Conservation (phyloP, 83 land plant species). For the Thuja plicata region DNA sequence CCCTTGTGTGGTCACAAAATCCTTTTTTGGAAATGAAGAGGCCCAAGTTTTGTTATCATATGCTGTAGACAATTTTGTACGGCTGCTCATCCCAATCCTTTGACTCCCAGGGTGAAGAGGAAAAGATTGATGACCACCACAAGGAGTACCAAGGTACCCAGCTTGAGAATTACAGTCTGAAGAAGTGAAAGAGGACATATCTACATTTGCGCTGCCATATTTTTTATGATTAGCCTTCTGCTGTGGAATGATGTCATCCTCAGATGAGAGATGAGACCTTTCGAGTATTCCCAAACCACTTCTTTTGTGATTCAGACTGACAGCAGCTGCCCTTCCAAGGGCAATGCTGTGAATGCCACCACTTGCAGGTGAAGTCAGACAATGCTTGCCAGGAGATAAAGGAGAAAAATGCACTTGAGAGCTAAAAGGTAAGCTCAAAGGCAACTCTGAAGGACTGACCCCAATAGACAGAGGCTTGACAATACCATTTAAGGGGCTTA, state of each 20-base stretch:
- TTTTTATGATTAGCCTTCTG: slow-evolving; percentile 26
- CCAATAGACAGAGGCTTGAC: slow-evolving; percentile 67
- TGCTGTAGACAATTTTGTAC: slow-evolving; percentile 17
- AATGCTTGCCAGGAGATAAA: slow-evolving; percentile 68
- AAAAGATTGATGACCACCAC: slow-evolving; percentile 20
- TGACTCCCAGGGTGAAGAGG: slow-evolving; percentile 38
- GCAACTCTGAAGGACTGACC: slow-evolving; percentile 76
- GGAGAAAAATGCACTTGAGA: slow-evolving; percentile 49
- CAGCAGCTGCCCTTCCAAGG: slow-evolving; percentile 53
- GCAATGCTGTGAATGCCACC: slow-evolving; percentile 45
- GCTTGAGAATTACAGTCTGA: slow-evolving; percentile 34
- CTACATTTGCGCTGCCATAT: slow-evolving; percentile 16
- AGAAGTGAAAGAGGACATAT: background rate
- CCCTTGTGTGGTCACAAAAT: slow-evolving; percentile 18
- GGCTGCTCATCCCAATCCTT: slow-evolving; percentile 22
- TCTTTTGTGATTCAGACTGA: slow-evolving; percentile 40
- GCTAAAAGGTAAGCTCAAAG: slow-evolving; percentile 70
- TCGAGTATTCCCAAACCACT: slow-evolving; percentile 50
- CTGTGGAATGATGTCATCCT: slow-evolving; percentile 21
- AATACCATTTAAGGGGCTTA: slow-evolving; percentile 58
- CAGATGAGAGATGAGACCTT: slow-evolving; percentile 22
- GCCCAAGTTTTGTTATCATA: slow-evolving; percentile 11
- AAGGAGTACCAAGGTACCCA: slow-evolving; percentile 29
- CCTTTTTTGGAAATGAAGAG: slow-evolving; percentile 22
- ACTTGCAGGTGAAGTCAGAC: slow-evolving; percentile 73